Evolutionary conservation across 805 yeast species (phyloP).

Genomic region (Sungouiella thailandica): DNA sequence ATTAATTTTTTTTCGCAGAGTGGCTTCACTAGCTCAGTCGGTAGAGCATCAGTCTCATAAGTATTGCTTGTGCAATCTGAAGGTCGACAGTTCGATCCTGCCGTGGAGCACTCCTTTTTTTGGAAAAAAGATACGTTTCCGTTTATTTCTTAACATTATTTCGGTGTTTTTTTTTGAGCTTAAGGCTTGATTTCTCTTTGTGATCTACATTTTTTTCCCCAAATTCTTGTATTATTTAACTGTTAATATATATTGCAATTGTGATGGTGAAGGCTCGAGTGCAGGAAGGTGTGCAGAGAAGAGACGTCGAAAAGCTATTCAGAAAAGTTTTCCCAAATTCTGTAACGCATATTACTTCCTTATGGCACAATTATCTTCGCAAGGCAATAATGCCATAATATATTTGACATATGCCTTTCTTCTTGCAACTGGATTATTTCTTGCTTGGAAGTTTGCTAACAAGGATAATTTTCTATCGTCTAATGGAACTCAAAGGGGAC

Average conservation of each 20-base stretch:
- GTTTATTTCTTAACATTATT: too few relatives aligned
- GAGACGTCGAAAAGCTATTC: too few relatives aligned
- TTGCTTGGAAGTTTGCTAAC: slow-evolving; percentile 54
- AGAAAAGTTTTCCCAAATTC: too few relatives aligned
- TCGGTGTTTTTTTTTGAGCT: background rate
- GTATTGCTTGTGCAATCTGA: slow-evolving; percentile 30
- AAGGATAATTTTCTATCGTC: slow-evolving; percentile 62
- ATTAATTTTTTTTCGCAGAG: too few relatives aligned
- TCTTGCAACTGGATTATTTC: slow-evolving; percentile 33
- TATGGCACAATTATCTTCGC: slow-evolving; percentile 13
- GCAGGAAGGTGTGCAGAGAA: too few relatives aligned
- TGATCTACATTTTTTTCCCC: background rate
- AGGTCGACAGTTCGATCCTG: slow-evolving; percentile 47
- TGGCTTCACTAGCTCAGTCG: slow-evolving; percentile 21
- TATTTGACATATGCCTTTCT: slow-evolving; percentile 37
- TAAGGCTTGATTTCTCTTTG: background rate
- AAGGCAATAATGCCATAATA: slow-evolving; percentile 40
- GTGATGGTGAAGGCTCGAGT: too few relatives aligned
- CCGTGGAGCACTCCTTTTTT: slow-evolving; percentile 36
- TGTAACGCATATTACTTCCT: too few relatives aligned
- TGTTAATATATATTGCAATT: too few relatives aligned
- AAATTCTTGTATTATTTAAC: too few relatives aligned
- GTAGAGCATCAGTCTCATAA: slow-evolving; percentile 22
- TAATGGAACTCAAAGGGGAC: slow-evolving; percentile 72
- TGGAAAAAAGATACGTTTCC: background rate